These are phyloP conservation scores for Setaria italica DNA, from an alignment of 202 grass and related monocot species.

Conservation along the genomic window DNA sequence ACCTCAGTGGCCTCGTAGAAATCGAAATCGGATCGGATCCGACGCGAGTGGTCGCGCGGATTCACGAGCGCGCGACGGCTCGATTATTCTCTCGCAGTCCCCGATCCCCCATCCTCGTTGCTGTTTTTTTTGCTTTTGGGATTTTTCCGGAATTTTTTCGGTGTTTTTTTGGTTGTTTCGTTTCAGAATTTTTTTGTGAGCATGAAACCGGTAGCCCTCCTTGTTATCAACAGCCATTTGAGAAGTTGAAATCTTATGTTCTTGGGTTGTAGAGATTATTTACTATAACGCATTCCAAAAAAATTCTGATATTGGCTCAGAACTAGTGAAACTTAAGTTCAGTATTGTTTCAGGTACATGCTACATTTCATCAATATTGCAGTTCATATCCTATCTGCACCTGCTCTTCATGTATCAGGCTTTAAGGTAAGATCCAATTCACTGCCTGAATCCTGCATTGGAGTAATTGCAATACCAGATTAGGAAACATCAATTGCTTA, in stretches of 20 bases:
- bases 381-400: conserved; percentile 80
- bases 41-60: background rate
- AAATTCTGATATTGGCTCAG: conserved; percentile 25
- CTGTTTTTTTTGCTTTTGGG: background rate
- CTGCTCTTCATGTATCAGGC: conserved; percentile 88
- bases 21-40: background rate
- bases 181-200: too few species aligned
- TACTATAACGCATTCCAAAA: conserved; percentile 27
- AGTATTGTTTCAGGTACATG: conserved; percentile 70
- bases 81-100: conserved; percentile 5
- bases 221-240: conserved; percentile 22
- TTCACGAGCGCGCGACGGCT: background rate
- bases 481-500: conserved; percentile 25
- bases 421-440: conserved; percentile 77
- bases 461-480: conserved; percentile 23
- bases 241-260: conserved; percentile 10
- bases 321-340: conserved; percentile 32
- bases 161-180: conserved; percentile 15
- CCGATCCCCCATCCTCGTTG: background rate
- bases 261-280: background rate
- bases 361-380: conserved; percentile 81
- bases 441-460: conserved; percentile 1
- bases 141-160: conserved; percentile 4
- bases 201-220: background rate
- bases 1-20: conserved; percentile 22